Conservation (phyloP, 2,329 filamentous ascomycete species). For the Macroventuria anomochaeta region DNA sequence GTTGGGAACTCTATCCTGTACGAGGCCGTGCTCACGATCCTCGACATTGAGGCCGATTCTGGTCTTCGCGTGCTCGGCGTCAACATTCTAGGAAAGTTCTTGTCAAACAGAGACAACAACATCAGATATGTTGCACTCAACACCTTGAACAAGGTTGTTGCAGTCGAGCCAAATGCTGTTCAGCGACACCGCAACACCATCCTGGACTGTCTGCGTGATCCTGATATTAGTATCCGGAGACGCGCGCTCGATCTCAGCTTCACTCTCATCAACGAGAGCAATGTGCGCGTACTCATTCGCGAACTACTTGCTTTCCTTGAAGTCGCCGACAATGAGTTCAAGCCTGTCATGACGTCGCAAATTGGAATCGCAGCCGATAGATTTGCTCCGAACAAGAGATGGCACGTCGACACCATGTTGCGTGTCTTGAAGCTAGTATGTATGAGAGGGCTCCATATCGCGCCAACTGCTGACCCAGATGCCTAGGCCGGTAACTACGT, state of each 20-base stretch:
- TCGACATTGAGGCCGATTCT: conserved; percentile 97
- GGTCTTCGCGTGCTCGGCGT: conserved; percentile 92
- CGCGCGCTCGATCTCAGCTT: conserved; percentile 97
- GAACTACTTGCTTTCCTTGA: conserved; percentile 95
- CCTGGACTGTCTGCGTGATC: conserved; percentile 91
- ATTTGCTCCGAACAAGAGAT: conserved; percentile 94
- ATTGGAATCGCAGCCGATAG: conserved; percentile 97
- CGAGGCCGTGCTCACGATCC: conserved; percentile 93
- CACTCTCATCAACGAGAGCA: conserved; percentile 95
- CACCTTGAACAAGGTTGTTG: conserved; percentile 96
- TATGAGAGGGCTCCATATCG: background rate
- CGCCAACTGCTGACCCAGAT: background rate
- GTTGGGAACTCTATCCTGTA: conserved; percentile 98
- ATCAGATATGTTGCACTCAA: conserved; percentile 98
- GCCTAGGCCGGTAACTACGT: conserved; percentile 84
- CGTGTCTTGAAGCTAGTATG: conserved; percentile 78
- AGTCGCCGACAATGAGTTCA: conserved; percentile 97
- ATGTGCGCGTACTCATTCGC: conserved; percentile 90
- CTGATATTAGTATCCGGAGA: conserved; percentile 95
- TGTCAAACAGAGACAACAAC: conserved; percentile 99
- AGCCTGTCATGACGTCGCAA: conserved; percentile 96
- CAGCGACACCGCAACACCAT: conserved; percentile 98
- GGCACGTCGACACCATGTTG: conserved; percentile 98
- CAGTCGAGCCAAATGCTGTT: conserved; percentile 96
- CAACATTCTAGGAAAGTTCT: conserved; percentile 97